Base-by-base conservation (phyloP, 179 eudicot genomes). In the Carnegiea gigantea region DNA sequence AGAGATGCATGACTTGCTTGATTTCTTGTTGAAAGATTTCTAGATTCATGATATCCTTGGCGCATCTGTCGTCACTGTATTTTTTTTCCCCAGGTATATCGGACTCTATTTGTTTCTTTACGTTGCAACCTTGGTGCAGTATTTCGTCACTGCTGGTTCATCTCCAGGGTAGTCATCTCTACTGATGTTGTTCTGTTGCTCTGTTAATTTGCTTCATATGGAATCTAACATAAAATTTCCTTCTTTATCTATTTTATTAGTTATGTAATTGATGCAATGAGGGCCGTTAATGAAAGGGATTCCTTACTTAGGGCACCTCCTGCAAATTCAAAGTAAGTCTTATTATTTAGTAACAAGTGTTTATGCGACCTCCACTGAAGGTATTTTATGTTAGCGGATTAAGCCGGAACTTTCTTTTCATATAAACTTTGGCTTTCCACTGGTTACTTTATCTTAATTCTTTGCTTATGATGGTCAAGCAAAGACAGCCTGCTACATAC, bases 401-500 rank as follows among this genome's bases (percentile, higher is more conserved):
- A 38, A 10, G 20, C 62, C 4, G 5, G 6, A 17, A 17, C 11
- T 70, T 51, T 36, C 53, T 80, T 36, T 20, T 51, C 9, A 46
- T 67, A 9, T 54, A 9, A 28, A 28, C 51, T 54, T 53, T 38
- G 6, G 38, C 43, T 71, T 44, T 28, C 28, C 24, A 24, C 9
- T 64, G 46, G 74, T 62, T 40, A 13, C 30, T 6, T 54, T 73
- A 77, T 79, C 78, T 77, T 70, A 60, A 82, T 79, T 70, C 38
- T 83, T 43, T 76, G 77, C 82, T 88, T 87, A 18, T 79, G 84
- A 90, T 86, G 91, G 83, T 92, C 90, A 92, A 95, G 97, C 91
- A 88, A 95, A 95, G 99, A 80, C 98, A 92, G 86, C 91, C 95
- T 80, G 98, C 94, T 82, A 87, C 98, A 76, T 92, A 93, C 91